These are phyloP conservation scores for Psilocybe cubensis DNA, from an alignment of 768 basidiomycete genomes.

Conservation along the genomic window DNA sequence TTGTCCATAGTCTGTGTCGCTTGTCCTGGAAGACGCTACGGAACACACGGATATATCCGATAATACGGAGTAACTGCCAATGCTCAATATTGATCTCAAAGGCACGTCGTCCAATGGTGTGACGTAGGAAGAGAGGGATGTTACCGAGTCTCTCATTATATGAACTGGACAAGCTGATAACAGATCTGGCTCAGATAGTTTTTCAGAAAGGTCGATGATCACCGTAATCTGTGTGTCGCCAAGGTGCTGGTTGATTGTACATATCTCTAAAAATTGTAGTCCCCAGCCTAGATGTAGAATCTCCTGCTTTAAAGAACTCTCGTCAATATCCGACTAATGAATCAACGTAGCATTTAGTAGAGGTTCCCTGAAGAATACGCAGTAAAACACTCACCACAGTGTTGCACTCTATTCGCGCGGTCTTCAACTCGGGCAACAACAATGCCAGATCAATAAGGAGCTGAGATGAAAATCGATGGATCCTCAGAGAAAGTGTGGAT, in stretches of 20 bases:
- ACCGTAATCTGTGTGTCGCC: background rate
- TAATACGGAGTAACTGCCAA: background rate
- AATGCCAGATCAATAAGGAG: conserved; percentile 13
- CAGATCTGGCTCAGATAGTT: background rate
- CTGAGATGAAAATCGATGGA: conserved; percentile 11
- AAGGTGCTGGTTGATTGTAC: background rate
- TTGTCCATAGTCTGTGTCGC: background rate
- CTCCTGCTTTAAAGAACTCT: background rate
- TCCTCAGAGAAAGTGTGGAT: conserved; percentile 11
- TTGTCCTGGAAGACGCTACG: background rate
- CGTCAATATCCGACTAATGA: background rate
- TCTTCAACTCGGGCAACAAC: conserved; percentile 13
- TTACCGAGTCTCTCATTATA: background rate
- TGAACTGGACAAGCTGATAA: background rate
- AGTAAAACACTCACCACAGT: background rate
- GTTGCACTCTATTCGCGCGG: conserved; percentile 16
- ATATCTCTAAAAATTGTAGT: background rate
- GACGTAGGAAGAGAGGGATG: background rate
- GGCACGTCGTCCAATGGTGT: background rate
- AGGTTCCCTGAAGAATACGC: background rate
- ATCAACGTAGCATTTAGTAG: background rate
- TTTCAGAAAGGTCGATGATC: background rate
- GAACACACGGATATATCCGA: background rate
- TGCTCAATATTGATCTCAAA: background rate
- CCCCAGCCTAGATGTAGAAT: background rate